phyloP scores from a whole-genome alignment of 2,329 filamentous ascomycete genomes.

The Madurella fahalii region DNA sequence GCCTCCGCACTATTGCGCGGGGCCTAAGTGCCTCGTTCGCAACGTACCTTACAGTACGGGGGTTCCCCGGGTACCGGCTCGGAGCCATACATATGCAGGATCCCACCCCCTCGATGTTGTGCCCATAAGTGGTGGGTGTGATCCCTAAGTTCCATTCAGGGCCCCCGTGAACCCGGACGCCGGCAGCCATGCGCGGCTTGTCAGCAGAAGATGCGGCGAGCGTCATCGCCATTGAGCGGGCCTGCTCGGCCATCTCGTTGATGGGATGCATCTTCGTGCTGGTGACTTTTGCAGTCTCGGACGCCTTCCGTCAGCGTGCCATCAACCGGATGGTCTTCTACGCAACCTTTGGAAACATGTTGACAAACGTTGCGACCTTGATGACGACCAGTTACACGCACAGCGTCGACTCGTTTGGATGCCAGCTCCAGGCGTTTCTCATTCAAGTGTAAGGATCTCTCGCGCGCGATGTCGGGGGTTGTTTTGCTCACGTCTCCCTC shows the following conservation, averaged over 20 bases:
- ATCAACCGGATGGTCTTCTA: constrained; percentile 84
- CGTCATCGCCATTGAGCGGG: constrained; percentile 61
- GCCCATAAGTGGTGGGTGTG: constrained; percentile 11
- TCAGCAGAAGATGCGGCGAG: constrained; percentile 31
- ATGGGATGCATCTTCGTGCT: constrained; percentile 69
- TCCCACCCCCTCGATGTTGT: constrained; percentile 4
- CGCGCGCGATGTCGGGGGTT: background rate
- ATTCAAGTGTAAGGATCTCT: constrained; percentile 68
- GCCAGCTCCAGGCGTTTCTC: constrained; percentile 71
- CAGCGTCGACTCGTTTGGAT: constrained; percentile 46
- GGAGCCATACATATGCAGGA: constrained; percentile 16
- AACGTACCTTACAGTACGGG: no score
- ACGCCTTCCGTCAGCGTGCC: constrained; percentile 67
- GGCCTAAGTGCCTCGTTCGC: no score
- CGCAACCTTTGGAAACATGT: constrained; percentile 75
- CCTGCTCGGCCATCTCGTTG: constrained; percentile 67
- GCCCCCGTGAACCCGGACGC: background rate
- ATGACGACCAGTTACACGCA: constrained; percentile 61
- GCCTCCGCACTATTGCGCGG: no score
- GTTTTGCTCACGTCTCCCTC: constrained; percentile 4
- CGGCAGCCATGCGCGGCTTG: constrained; percentile 38
- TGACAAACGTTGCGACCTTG: constrained; percentile 71
- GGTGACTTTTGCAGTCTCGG: constrained; percentile 61
- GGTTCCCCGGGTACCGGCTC: constrained; percentile 2
- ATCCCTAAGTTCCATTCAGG: constrained; percentile 7